Conservation (phyloP, 2,329 filamentous ascomycete species). For the Coniella lustricola region DNA sequence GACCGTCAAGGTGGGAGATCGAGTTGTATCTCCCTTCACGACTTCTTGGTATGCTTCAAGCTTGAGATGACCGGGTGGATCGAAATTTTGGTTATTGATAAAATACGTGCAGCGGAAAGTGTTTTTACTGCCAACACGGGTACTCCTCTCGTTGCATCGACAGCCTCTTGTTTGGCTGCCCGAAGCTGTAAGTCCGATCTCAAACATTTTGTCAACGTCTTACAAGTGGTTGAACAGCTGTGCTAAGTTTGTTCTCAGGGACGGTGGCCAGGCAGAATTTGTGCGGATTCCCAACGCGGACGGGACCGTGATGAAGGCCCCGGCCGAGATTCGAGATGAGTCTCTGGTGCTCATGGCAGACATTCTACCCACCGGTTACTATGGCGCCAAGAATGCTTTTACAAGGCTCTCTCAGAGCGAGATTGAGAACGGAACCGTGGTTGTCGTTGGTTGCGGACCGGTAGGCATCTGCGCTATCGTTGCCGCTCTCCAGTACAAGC, state of each 20-base stretch:
- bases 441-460: constrained; percentile 78
- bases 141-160: constrained; percentile 72
- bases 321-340: constrained; percentile 62
- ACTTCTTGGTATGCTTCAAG: constrained; percentile 56
- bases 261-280: constrained; percentile 78
- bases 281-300: constrained; percentile 77
- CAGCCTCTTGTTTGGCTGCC: constrained; percentile 62
- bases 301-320: constrained; percentile 69
- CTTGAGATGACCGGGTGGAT: not conserved
- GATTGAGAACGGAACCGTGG: constrained; percentile 60
- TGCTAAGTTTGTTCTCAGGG: constrained; percentile 24
- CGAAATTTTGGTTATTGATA: not conserved
- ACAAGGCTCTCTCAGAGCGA: constrained; percentile 41
- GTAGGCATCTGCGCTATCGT: constrained; percentile 80
- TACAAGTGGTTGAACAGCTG: not conserved
- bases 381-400: constrained; percentile 74
- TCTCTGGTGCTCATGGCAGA: constrained; percentile 74
- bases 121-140: constrained; percentile 77
- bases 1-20: constrained; percentile 65
- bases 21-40: constrained; percentile 78
- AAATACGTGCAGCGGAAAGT: constrained; percentile 47
- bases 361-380: constrained; percentile 84
- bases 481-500: constrained; percentile 67
- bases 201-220: too few species aligned
- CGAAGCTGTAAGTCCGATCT: constrained; percentile 33